A percentile compares a stretch with the other conserved stretches of the same genome.
These are phyloP conservation scores for Talaromyces pinophilus DNA, from an alignment of 2,329 filamentous ascomycete species.

Conservation along the genomic window DNA sequence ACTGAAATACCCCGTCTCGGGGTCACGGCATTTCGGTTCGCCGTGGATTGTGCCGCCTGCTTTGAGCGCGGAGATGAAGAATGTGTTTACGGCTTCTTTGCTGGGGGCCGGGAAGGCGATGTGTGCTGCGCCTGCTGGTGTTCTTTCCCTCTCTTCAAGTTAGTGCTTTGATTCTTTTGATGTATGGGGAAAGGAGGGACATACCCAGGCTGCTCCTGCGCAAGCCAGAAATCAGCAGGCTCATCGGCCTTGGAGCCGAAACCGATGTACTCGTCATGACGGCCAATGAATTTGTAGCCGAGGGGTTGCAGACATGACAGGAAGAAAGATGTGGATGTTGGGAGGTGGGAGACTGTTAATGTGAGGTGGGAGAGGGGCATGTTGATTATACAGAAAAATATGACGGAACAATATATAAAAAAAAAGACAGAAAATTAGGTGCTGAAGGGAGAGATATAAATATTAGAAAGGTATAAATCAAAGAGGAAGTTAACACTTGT, in stretches of 20 bases:
- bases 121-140: slow-evolving; percentile 57
- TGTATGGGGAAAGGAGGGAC: slow-evolving; percentile 24
- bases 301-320: slow-evolving; percentile 75
- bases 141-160: slow-evolving; percentile 31
- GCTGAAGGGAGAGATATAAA: background rate
- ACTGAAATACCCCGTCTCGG: slow-evolving; percentile 60
- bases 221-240: slow-evolving; percentile 63
- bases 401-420: background rate
- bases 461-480: background rate
- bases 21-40: slow-evolving; percentile 56
- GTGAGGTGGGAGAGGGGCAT: slow-evolving; percentile 67
- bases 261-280: slow-evolving; percentile 62
- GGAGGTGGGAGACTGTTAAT: slow-evolving; percentile 72
- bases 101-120: slow-evolving; percentile 70
- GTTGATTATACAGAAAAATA: slow-evolving; percentile 18
- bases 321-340: slow-evolving; percentile 81
- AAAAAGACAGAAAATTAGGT: background rate
- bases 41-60: slow-evolving; percentile 63
- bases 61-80: slow-evolving; percentile 69
- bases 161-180: too few relatives aligned
- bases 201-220: slow-evolving; percentile 61
- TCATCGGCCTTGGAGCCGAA: slow-evolving; percentile 58
- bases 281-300: slow-evolving; percentile 70
- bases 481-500: background rate
- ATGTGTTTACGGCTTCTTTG: slow-evolving; percentile 66